phyloP scores from a whole-genome alignment of 106 monocot genomes.

The Dendrobium huoshanense region DNA sequence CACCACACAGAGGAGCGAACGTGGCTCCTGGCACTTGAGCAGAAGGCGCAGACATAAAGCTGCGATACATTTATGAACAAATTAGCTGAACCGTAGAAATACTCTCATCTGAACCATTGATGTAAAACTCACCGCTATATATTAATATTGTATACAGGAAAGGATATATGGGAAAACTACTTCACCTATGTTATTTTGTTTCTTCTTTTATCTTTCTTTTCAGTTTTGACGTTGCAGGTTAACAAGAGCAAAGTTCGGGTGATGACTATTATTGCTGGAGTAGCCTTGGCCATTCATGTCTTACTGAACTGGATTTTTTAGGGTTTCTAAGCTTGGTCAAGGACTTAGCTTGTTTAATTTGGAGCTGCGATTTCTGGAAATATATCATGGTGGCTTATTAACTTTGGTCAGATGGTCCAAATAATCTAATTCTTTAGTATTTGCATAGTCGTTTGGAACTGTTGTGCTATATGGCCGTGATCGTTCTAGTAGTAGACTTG shows the following conservation, averaged over 20 bases:
- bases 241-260: slow-evolving; percentile 62
- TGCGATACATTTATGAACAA: too few species aligned
- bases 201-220: too few species aligned
- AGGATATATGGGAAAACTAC: too few species aligned
- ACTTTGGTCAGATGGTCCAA: slow-evolving; percentile 29
- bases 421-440: not conserved
- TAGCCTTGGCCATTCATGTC: slow-evolving; percentile 40
- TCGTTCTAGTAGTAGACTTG: slow-evolving; percentile 65
- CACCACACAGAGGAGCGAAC: too few species aligned
- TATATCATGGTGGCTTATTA: slow-evolving; percentile 73
- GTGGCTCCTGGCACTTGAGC: too few species aligned
- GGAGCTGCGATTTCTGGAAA: slow-evolving; percentile 76
- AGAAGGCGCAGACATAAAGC: too few species aligned
- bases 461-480: slow-evolving; percentile 80
- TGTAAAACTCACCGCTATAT: too few species aligned
- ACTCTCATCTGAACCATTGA: too few species aligned
- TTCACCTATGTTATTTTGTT: too few species aligned
- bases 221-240: too few species aligned
- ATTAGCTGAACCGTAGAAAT: too few species aligned
- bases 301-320: slow-evolving; percentile 59
- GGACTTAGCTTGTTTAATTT: slow-evolving; percentile 27
- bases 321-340: slow-evolving; percentile 38
- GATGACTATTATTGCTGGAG: slow-evolving; percentile 56
- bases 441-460: slow-evolving; percentile 62
- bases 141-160: too few species aligned